A percentile compares a stretch with the other conserved stretches of the same genome.
phyloP scores from a whole-genome alignment of 2,329 filamentous ascomycete genomes.

The Penicillium sp. region DNA sequence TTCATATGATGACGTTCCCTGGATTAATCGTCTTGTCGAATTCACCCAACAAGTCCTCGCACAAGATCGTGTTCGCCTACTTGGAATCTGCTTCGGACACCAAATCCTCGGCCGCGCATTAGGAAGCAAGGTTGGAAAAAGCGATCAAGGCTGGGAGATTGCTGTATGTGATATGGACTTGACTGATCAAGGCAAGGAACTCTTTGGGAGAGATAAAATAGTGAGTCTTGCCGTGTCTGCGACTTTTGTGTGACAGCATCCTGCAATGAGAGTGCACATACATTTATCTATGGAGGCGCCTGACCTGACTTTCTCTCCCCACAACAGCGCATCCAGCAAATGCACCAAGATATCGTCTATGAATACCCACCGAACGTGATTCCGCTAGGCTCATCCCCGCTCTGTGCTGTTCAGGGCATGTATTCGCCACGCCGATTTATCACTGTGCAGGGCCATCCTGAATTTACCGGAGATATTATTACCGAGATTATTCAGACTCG shows the following conservation, averaged over 20 bases:
- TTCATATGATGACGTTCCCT: constrained; percentile 68
- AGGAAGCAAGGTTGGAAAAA: constrained; percentile 63
- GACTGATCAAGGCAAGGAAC: constrained; percentile 63
- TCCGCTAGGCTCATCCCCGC: constrained; percentile 60
- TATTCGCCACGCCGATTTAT: constrained; percentile 64
- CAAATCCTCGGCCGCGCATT: constrained; percentile 76
- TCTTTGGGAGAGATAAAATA: constrained; percentile 65
- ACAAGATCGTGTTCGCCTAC: constrained; percentile 61
- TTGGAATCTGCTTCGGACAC: constrained; percentile 84
- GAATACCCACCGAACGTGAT: constrained; percentile 60
- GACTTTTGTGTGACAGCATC: neutral
- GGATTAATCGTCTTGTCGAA: constrained; percentile 71
- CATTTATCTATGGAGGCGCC: neutral
- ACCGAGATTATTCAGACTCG: constrained; percentile 63
- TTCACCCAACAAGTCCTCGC: constrained; percentile 61
- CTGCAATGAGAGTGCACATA: neutral
- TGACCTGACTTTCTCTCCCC: neutral
- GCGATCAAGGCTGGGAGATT: constrained; percentile 73
- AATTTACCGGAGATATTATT: constrained; percentile 71
- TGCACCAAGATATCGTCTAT: constrained; percentile 76
- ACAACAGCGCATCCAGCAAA: constrained; percentile 62
- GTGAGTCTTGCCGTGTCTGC: constrained; percentile 40
- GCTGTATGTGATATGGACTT: constrained; percentile 67
- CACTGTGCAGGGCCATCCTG: constrained; percentile 81
- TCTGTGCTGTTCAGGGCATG: constrained; percentile 76